phyloP scores from a whole-genome alignment of 257 asterid species.

The Primulina huaijiensis region DNA sequence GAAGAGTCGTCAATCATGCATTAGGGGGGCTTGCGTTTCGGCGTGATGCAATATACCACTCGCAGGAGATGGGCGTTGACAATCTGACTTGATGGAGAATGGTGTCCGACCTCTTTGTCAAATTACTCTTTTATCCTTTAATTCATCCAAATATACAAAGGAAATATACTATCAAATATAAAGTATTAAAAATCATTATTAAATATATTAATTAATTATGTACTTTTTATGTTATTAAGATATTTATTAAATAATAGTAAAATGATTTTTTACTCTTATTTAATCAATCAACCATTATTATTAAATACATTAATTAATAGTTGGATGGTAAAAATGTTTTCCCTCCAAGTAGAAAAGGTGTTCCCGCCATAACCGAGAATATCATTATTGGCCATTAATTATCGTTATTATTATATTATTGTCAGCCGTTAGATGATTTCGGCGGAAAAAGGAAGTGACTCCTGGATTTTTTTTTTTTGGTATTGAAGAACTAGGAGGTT shows the following conservation, averaged over 20 bases:
- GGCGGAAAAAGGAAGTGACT: neutral
- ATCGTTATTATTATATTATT: neutral
- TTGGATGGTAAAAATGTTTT: neutral
- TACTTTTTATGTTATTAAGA: no score
- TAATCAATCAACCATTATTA: no score
- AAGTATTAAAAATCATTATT: no score
- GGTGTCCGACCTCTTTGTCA: no score
- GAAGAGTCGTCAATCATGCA: constrained; percentile 41
- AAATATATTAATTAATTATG: no score
- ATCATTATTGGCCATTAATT: neutral
- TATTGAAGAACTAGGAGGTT: neutral
- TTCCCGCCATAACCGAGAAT: constrained; percentile 43
- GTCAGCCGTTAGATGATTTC: constrained; percentile 29
- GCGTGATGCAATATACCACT: constrained; percentile 43
- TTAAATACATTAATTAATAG: no score
- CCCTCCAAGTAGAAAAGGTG: constrained; percentile 10
- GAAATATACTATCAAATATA: no score
- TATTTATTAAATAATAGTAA: no score
- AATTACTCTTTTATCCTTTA: no score
- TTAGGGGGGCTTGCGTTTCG: constrained; percentile 36
- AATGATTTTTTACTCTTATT: no score
- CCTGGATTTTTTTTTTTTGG: neutral
- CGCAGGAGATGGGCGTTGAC: constrained; percentile 41
- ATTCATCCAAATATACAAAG: no score
- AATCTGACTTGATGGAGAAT: constrained; percentile 32